These are phyloP conservation scores for Syncephalastrum racemosum DNA, from an alignment of 371 early-diverging fungal genomes.

Conservation along the genomic window DNA sequence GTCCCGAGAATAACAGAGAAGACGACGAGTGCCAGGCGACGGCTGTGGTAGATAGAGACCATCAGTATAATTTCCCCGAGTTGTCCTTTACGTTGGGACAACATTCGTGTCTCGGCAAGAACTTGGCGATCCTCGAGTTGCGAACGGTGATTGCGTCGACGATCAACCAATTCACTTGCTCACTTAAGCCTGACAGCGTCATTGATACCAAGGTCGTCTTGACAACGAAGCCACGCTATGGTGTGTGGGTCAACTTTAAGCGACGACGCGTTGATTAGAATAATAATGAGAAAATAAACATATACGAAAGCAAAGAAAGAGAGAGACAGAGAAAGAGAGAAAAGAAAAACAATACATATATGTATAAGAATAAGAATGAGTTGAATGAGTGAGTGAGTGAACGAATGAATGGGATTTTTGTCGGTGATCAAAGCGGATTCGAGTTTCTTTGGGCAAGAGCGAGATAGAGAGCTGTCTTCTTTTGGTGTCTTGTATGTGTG, in stretches of 20 bases:
- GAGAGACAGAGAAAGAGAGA: too few species aligned
- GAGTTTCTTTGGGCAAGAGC: too few species aligned
- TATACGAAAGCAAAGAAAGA: too few species aligned
- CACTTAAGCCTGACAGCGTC: constrained; percentile 25
- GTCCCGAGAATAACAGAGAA: constrained; percentile 11
- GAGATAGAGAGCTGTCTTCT: too few species aligned
- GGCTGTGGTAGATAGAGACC: constrained; percentile 10
- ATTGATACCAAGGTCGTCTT: constrained; percentile 46
- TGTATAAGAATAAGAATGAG: too few species aligned
- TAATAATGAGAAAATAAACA: neutral
- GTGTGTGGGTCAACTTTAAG: constrained; percentile 42
- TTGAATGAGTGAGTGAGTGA: too few species aligned
- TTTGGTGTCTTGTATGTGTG: too few species aligned
- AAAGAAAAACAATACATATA: too few species aligned
- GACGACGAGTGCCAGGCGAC: too few species aligned
- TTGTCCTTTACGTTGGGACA: constrained; percentile 44
- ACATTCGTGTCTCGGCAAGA: constrained; percentile 48
- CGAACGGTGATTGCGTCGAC: constrained; percentile 43
- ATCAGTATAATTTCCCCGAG: constrained; percentile 47
- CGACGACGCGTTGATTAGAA: constrained; percentile 7
- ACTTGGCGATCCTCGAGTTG: constrained; percentile 45
- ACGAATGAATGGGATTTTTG: too few species aligned
- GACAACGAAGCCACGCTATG: constrained; percentile 48
- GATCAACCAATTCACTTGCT: constrained; percentile 35
- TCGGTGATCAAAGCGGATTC: too few species aligned